Evolutionary conservation across 2,329 filamentous ascomycete species (phyloP).

Genomic region (Ceratocystis destructans): DNA sequence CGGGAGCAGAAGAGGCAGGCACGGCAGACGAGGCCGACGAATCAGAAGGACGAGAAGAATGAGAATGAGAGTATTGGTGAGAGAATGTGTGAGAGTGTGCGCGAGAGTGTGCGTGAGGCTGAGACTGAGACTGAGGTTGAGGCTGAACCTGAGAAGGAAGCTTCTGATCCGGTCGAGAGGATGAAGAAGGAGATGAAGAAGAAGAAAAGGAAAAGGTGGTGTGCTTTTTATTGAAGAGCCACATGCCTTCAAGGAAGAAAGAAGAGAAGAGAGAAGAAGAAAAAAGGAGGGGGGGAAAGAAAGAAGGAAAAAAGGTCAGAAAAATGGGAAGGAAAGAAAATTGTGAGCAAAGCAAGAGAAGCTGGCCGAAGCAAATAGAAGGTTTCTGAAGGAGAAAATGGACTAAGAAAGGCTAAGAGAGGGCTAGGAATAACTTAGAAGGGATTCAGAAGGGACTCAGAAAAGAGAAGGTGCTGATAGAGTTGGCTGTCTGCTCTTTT

Average conservation of each 20-base stretch:
- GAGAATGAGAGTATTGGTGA: background rate
- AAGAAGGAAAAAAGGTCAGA: conserved; percentile 8
- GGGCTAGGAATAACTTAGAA: background rate
- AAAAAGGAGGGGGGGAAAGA: conserved; percentile 20
- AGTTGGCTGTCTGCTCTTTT: background rate
- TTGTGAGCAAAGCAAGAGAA: conserved; percentile 20
- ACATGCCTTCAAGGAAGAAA: conserved; percentile 19
- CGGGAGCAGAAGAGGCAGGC: background rate
- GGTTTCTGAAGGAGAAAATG: conserved; percentile 14
- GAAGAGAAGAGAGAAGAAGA: conserved; percentile 14
- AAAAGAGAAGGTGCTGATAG: background rate
- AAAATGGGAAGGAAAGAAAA: conserved; percentile 22
- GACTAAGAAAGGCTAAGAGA: conserved; percentile 17
- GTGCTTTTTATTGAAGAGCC: conserved; percentile 19
- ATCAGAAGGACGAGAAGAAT: background rate
- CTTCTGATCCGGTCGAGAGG: conserved; percentile 9
- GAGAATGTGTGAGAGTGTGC: background rate
- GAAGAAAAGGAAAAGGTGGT: conserved; percentile 17
- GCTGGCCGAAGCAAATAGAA: conserved; percentile 17
- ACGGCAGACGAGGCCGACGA: background rate
- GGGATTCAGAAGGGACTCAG: conserved; percentile 18
- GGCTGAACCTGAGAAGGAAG: background rate
- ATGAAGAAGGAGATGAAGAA: conserved; percentile 11
- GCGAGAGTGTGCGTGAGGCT: background rate
- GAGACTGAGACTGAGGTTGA: conserved; percentile 2